Evolutionary conservation across 768 basidiomycete genomes (phyloP).

Genomic region (Kwoniella heveanensis): DNA sequence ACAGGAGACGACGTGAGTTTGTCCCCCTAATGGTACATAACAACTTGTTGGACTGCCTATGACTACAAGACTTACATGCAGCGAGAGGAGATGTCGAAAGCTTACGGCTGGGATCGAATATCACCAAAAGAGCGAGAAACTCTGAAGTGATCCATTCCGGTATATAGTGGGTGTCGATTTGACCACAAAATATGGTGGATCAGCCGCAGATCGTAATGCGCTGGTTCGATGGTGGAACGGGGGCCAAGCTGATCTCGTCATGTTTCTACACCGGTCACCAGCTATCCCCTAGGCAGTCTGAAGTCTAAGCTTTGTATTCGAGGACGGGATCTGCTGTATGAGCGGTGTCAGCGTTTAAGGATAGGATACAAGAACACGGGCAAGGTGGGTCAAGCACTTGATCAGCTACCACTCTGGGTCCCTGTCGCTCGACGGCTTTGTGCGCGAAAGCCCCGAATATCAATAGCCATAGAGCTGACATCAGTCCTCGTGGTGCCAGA

Average conservation of each 20-base stretch:
- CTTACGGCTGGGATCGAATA: constrained; percentile 4
- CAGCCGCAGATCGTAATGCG: too few relatives aligned
- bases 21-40: too few relatives aligned
- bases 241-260: too few relatives aligned
- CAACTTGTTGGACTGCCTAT: too few relatives aligned
- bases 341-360: constrained; percentile 65
- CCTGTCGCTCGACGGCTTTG: too few relatives aligned
- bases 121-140: constrained; percentile 76
- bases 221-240: too few relatives aligned
- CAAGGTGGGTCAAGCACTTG: constrained; percentile 57
- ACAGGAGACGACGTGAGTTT: constrained; percentile 78
- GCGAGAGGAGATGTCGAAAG: not conserved
- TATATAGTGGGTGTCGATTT: constrained; percentile 23
- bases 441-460: too few relatives aligned
- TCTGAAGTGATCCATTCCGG: constrained; percentile 92
- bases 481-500: constrained; percentile 56
- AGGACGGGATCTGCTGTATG: constrained; percentile 81
- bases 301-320: constrained; percentile 85
- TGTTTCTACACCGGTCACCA: not conserved
- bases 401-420: not conserved
- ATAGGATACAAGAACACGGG: constrained; percentile 75
- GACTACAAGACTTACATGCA: too few relatives aligned
- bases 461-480: not conserved
- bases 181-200: too few relatives aligned
- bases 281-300: constrained; percentile 75